Base-by-base conservation (phyloP, 768 basidiomycete genomes). In the Mycena vulgaris region DNA sequence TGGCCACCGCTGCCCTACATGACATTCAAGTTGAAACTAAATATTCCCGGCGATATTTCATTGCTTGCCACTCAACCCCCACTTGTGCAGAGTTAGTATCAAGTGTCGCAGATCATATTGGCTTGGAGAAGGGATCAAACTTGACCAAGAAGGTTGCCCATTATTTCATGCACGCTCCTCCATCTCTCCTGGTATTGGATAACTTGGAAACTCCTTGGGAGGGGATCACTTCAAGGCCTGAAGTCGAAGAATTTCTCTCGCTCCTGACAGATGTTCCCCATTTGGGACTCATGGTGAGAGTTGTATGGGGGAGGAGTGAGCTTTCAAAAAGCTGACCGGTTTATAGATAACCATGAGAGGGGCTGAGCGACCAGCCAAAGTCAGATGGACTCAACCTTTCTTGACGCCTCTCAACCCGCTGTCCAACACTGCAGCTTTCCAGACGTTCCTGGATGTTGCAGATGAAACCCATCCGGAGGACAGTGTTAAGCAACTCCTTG, bases 191-290 rank as follows among this genome's bases (percentile, higher is more conserved):
- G 42, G 21, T 45, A 6, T 45, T 45, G 42, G 42, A 45, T n/a
- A 45, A 45, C 10, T 45, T 45, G 19, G 42, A 45, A 45, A 45
- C 42, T 2, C 6, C 42, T 6, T 45, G 42, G 42, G 42, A 45
- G 35, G 8, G 8, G 14, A 45, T 6, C 42, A 21, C 42, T 45
- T n/a, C 30, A 37, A 57, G 66, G 17, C 6, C 17, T 10, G 58
- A 42, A 9, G 57, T 67, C 33, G 66, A 67, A 28, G 53, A 60
- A 25, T 55, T 67, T 17, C 37, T 67, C 19, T 58, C 57, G 8
- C 47, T 60, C 11, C 16, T 67, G 31, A 39, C 57, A 23, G 66
- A 67, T 37, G 30, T 67, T 23, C 42, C 49, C 13, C 48, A 67
- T 1, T 33, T 67, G 8, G 45, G 48, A 28, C 35, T 67, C 1